Percentiles rank a stretch among this genome's conserved stretches.
These are phyloP conservation scores for Magnusiomyces fungicola DNA, from an alignment of 1,139 yeast species.

Conservation along the genomic window DNA sequence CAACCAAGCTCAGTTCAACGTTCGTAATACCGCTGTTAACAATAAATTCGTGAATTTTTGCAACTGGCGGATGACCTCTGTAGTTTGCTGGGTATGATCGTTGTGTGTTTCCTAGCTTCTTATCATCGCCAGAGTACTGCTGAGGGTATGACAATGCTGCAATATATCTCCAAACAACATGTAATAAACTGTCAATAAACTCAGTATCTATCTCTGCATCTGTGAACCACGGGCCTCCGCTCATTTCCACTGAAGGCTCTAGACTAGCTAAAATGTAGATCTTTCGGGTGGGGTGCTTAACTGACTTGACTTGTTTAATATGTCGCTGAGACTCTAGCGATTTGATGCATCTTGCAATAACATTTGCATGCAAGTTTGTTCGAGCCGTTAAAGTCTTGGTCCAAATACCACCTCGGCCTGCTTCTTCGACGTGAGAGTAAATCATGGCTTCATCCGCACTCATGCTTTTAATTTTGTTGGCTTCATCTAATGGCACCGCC, in stretches of 20 bases:
- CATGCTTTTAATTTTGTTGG: slow-evolving; percentile 54
- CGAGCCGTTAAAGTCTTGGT: slow-evolving; percentile 86
- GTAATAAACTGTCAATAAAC: slow-evolving; percentile 74
- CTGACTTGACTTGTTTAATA: slow-evolving; percentile 86
- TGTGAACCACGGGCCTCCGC: slow-evolving; percentile 99
- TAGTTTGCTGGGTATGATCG: slow-evolving; percentile 47
- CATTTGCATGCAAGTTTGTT: slow-evolving; percentile 88
- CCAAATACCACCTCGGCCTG: slow-evolving; percentile 93
- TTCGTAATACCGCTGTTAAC: slow-evolving; percentile 68
- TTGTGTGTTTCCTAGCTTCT: slow-evolving; percentile 17
- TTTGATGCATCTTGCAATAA: slow-evolving; percentile 79
- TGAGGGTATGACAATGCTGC: slow-evolving; percentile 67
- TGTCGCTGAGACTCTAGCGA: slow-evolving; percentile 74
- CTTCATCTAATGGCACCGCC: slow-evolving; percentile 41
- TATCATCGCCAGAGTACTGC: slow-evolving; percentile 5
- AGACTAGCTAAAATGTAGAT: slow-evolving; percentile 90
- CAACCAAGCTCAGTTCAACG: slow-evolving; percentile 67
- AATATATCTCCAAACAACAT: slow-evolving; percentile 83
- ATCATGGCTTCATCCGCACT: slow-evolving; percentile 84
- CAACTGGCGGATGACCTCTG: slow-evolving; percentile 60
- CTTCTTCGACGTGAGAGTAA: slow-evolving; percentile 82
- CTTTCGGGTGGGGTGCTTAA: slow-evolving; percentile 92
- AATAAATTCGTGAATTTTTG: slow-evolving; percentile 70
- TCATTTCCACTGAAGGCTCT: slow-evolving; percentile 90
- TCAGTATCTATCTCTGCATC: slow-evolving; percentile 93